Percentiles rank a stretch among this genome's conserved stretches.
Evolutionary conservation across 2,329 filamentous ascomycete genomes (phyloP).

Genomic region (Thielaviopsis euricoi): DNA sequence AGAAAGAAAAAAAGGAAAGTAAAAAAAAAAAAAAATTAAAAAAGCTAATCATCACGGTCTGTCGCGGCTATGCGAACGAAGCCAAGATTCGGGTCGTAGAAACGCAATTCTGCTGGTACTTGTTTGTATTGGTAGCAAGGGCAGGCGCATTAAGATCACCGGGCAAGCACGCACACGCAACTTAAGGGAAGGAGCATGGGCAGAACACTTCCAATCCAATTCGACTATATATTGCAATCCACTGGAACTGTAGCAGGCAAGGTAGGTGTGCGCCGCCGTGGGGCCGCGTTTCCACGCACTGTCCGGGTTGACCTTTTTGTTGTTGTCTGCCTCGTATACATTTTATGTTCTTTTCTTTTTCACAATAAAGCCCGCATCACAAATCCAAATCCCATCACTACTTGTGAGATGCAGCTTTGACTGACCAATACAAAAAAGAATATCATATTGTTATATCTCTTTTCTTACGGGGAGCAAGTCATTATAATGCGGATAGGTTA

Average conservation of each 20-base stretch:
- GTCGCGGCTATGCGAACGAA: not conserved
- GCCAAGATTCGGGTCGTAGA: not conserved
- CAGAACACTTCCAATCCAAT: constrained; percentile 4
- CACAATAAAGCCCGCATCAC: not conserved
- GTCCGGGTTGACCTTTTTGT: not conserved
- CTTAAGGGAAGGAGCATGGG: constrained; percentile 7
- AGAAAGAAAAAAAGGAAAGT: too few relatives aligned
- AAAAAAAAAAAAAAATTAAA: not conserved
- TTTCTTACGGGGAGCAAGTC: too few relatives aligned
- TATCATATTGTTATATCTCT: not conserved
- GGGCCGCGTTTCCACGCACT: constrained; percentile 2
- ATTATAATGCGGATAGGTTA: too few relatives aligned
- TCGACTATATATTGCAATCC: not conserved
- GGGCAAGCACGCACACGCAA: not conserved
- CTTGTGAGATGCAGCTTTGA: not conserved
- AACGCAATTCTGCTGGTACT: too few relatives aligned
- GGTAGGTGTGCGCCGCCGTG: not conserved
- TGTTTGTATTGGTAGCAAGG: too few relatives aligned
- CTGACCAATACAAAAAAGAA: not conserved
- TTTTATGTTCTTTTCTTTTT: too few relatives aligned
- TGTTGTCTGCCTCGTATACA: not conserved
- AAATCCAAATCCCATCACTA: not conserved
- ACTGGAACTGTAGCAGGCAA: not conserved
- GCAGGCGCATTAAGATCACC: not conserved
- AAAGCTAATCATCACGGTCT: not conserved